Base-by-base conservation (phyloP, 768 basidiomycete genomes). In the Auricularia sp. region DNA sequence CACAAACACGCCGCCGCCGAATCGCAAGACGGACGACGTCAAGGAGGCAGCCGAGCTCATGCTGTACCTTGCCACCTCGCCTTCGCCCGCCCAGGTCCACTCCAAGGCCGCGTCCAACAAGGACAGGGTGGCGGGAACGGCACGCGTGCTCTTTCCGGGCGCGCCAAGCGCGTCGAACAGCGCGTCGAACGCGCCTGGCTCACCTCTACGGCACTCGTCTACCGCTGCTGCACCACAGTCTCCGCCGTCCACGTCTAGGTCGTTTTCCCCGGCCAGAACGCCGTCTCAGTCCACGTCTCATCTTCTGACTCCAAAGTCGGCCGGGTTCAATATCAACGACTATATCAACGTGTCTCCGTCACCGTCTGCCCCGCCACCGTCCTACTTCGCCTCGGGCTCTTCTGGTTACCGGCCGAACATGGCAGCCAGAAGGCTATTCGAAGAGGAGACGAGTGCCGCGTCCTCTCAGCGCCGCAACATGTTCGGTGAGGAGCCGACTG, bases 31-130 rank as follows among this genome's bases (percentile, higher is more conserved):
- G 73, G 67, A 76, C 75, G 76, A 68, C 71, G 68, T 90, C 72
- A 87, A 84, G 66, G 91, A 93, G 70, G 91, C 91, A 0, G 90
- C 91, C n/a, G 89, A 90, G 71, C 75, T 92, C 54, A 88, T 93
- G 84, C 77, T 93, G 23, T 90, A 84, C 75, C 82, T 93, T 61
- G 91, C 91, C 51, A 91, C 90, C 5, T 91, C 89, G 1, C 91
- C 91, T 0, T 91, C 90, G 0, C 91, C 91, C 8, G 88, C 80
- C 5, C 59, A 66, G 14, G 36, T 34, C n/a, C 53, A 36, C 44
- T 39, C 39, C 36, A 63, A 53, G n/a, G 44, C 61, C 36, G 61
- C 67, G 63, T 34, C 62, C 62, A 36, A 54, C 60, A 42, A 63
- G 65, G 43, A 35, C 61, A 62, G 54, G 14, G 18, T 18, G 23